Evolutionary conservation across 2,329 filamentous ascomycete species (phyloP).

Genomic region (Thermothelomyces thermophilus): DNA sequence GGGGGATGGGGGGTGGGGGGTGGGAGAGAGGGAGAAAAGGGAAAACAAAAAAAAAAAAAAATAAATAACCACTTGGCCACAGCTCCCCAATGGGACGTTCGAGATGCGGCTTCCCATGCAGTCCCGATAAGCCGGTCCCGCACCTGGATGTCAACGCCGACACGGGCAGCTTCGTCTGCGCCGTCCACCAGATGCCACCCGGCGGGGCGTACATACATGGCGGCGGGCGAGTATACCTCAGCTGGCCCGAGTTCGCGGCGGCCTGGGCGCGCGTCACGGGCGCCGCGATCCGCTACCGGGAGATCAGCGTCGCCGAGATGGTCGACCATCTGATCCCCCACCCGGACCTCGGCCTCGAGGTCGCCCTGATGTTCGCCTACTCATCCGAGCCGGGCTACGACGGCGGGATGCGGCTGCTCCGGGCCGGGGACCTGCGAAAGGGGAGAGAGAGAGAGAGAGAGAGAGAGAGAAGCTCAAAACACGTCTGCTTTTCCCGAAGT

Average conservation of each 20-base stretch:
- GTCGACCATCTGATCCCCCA: slow-evolving; percentile 33
- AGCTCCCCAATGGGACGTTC: slow-evolving; percentile 37
- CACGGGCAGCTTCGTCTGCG: slow-evolving; percentile 42
- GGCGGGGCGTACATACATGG: slow-evolving; percentile 45
- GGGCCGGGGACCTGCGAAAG: slow-evolving; percentile 37
- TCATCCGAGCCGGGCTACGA: slow-evolving; percentile 43
- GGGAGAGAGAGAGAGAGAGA: slow-evolving; percentile 31
- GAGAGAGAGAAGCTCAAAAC: no score
- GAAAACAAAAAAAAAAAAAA: no score
- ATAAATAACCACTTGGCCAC: no score
- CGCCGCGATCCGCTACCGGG: slow-evolving; percentile 32
- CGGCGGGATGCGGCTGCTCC: slow-evolving; percentile 38
- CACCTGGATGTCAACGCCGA: slow-evolving; percentile 43
- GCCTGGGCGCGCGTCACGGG: slow-evolving; percentile 36
- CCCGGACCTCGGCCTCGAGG: slow-evolving; percentile 37
- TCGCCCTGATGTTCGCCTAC: slow-evolving; percentile 42
- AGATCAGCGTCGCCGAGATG: slow-evolving; percentile 37
- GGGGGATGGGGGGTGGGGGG: no score
- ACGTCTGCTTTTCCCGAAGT: no score
- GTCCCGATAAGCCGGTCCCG: slow-evolving; percentile 33
- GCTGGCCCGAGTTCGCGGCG: slow-evolving; percentile 40
- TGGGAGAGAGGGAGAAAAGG: no score
- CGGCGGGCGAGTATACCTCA: slow-evolving; percentile 40
- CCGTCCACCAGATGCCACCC: slow-evolving; percentile 43
- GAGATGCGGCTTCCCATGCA: slow-evolving; percentile 43